Evolutionary conservation across 768 basidiomycete genomes (phyloP).

Genomic region (Russula olivacea): DNA sequence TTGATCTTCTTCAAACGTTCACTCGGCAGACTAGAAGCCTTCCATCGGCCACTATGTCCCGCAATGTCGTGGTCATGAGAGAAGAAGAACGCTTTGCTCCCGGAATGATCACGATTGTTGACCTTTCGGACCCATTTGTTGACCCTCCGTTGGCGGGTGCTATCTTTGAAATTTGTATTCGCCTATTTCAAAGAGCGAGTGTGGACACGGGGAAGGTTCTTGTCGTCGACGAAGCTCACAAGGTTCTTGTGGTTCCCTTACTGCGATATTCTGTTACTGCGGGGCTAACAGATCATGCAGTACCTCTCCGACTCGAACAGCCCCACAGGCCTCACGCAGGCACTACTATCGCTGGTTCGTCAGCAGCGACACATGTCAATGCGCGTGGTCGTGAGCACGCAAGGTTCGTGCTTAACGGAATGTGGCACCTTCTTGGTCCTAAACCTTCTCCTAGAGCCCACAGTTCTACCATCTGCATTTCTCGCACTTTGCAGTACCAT

Average conservation of each 20-base stretch:
- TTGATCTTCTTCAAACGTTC: slow-evolving; percentile 56
- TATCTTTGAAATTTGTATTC: slow-evolving; percentile 61
- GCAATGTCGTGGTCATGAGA: not conserved
- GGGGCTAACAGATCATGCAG: slow-evolving; percentile 33
- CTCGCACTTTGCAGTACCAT: slow-evolving; percentile 60
- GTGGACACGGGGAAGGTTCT: slow-evolving; percentile 61
- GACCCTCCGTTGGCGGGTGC: slow-evolving; percentile 62
- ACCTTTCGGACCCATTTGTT: slow-evolving; percentile 68
- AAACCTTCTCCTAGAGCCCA: slow-evolving; percentile 47
- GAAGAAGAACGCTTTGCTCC: slow-evolving; percentile 41
- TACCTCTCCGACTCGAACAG: slow-evolving; percentile 48
- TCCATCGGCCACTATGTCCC: not conserved
- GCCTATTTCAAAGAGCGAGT: slow-evolving; percentile 57
- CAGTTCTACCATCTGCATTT: slow-evolving; percentile 60
- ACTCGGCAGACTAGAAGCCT: slow-evolving; percentile 34
- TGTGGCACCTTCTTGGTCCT: not conserved
- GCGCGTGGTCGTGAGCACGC: slow-evolving; percentile 69
- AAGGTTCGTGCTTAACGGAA: slow-evolving; percentile 40
- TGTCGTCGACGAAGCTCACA: slow-evolving; percentile 72
- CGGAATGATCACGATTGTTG: slow-evolving; percentile 61
- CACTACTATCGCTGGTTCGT: slow-evolving; percentile 52
- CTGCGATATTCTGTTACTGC: not conserved
- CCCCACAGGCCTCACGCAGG: slow-evolving; percentile 50
- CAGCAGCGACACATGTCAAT: slow-evolving; percentile 69
- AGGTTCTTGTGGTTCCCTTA: slow-evolving; percentile 36